These are phyloP conservation scores for Russula emetica DNA, from an alignment of 768 basidiomycete species.

Conservation along the genomic window DNA sequence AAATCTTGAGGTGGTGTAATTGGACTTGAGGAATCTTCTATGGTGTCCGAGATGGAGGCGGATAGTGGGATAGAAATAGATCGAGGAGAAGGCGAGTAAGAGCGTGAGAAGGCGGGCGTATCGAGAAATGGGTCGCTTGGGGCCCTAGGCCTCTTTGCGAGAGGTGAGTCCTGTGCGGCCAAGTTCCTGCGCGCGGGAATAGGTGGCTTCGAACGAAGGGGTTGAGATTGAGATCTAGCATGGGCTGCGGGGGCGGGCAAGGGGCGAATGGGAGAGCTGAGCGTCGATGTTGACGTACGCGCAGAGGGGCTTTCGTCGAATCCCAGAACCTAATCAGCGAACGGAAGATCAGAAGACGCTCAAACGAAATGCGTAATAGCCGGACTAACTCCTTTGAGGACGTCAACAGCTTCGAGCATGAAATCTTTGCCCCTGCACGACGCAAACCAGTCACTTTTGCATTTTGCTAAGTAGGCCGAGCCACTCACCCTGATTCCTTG, in stretches of 20 bases:
- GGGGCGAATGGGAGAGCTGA: slow-evolving; percentile 37
- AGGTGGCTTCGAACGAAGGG: slow-evolving; percentile 39
- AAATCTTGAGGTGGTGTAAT: slow-evolving; percentile 38
- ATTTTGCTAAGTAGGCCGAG: slow-evolving; percentile 21
- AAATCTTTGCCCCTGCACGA: slow-evolving; percentile 80
- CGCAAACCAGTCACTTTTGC: slow-evolving; percentile 28
- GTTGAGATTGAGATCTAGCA: slow-evolving; percentile 54
- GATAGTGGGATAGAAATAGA: slow-evolving; percentile 35
- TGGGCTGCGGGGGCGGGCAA: slow-evolving; percentile 41
- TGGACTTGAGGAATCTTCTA: slow-evolving; percentile 43
- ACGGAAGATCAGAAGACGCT: slow-evolving; percentile 16
- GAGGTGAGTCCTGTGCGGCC: slow-evolving; percentile 40
- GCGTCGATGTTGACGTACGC: slow-evolving; percentile 28
- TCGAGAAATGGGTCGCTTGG: slow-evolving; percentile 80
- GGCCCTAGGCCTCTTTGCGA: slow-evolving; percentile 63
- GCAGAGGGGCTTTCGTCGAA: slow-evolving; percentile 60
- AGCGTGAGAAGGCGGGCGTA: slow-evolving; percentile 55
- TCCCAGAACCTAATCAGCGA: slow-evolving; percentile 48
- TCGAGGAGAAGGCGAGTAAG: slow-evolving; percentile 51
- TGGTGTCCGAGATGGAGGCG: slow-evolving; percentile 35
- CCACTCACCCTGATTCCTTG: slow-evolving; percentile 83
- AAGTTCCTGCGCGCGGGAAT: slow-evolving; percentile 33
- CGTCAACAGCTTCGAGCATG: slow-evolving; percentile 85
- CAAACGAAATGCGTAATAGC: slow-evolving; percentile 31
- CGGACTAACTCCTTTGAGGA: slow-evolving; percentile 82